Evolutionary conservation across 805 yeast genomes (phyloP).

Genomic region (Starmerella vaccinii): DNA sequence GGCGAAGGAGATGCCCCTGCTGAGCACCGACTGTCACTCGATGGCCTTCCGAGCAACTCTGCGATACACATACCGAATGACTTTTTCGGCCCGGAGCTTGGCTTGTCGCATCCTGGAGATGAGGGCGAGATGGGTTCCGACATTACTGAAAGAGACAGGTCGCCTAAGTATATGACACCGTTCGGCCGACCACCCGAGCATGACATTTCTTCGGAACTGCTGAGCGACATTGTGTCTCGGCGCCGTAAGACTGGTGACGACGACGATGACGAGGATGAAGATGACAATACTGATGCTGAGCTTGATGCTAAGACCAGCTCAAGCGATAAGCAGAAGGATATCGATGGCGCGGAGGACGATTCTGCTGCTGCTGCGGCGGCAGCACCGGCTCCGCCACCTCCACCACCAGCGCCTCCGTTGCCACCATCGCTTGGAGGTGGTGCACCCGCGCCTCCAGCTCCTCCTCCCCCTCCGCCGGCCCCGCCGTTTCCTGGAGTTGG

Average conservation of each 20-base stretch:
- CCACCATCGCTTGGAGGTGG: slow-evolving; percentile 20
- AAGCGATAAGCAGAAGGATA: neutral
- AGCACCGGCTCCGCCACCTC: neutral
- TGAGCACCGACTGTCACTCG: neutral
- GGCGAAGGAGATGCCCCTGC: neutral
- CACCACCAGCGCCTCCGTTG: slow-evolving; percentile 20
- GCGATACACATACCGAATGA: neutral
- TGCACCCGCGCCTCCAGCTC: slow-evolving; percentile 12
- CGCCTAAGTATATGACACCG: neutral
- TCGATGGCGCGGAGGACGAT: neutral
- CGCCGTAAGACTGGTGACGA: neutral
- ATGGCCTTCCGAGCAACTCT: neutral
- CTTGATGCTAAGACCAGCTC: too few species aligned
- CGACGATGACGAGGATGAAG: neutral
- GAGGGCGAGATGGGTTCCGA: neutral
- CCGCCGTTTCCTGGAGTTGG: slow-evolving; percentile 29
- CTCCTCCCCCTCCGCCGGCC: slow-evolving; percentile 23
- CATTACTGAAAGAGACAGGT: neutral
- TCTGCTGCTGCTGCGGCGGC: neutral
- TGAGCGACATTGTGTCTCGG: slow-evolving; percentile 14
- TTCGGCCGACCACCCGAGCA: neutral
- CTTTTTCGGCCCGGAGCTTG: neutral
- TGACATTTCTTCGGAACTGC: slow-evolving; percentile 14
- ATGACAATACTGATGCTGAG: neutral
- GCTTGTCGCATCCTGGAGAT: too few species aligned